Evolutionary conservation across 441 rosid genomes (phyloP), one percentile per base, ranked within the genome.

Genomic region (Capsella rubella): DNA sequence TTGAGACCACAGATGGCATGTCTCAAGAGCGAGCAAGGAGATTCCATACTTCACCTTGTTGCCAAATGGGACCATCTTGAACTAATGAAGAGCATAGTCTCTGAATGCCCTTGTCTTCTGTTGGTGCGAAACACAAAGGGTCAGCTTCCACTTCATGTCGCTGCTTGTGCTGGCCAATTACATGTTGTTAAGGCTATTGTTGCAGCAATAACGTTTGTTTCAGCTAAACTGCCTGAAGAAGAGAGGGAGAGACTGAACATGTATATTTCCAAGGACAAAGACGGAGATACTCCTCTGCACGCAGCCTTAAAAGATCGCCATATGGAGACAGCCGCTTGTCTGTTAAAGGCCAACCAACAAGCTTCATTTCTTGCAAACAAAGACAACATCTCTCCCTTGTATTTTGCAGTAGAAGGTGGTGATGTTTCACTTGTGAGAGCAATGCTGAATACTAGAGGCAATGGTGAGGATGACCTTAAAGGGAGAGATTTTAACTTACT

Each of bases 211-310:
- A 15, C 12, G 7, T 59, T 8, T 27, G 4, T 67, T 13, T 28
- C 55, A 65, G 21, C 4, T 35, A 16, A 21, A 50, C 8, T 31
- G 11, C 4, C 10, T 47, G 43, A 31, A 46, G 31, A 64, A 64
- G 42, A 31, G 2, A n/a, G 15, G 5, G 2, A 6, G 29, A 46
- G 15, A 2, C 6, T 31, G 10, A 47, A 50, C 35, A 2, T 25
- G 11, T 64, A 35, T 42, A 39, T 42, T 45, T 18, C 11, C 0
- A 69, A 28, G 1, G 58, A 51, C 12, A 18, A 49, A 37, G 37
- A 67, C 13, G 67, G 68, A 15, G 39, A 75, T 57, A 59, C 73
- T 18, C 31, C 73, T 3, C 43, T 67, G 39, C 78, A 74, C 28
- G 40, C 16, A 4, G 47, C 61, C 8, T 8, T 74, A 62, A 53